These are phyloP conservation scores for Jasminum sambac DNA, from an alignment of 257 asterid species.

Conservation along the genomic window DNA sequence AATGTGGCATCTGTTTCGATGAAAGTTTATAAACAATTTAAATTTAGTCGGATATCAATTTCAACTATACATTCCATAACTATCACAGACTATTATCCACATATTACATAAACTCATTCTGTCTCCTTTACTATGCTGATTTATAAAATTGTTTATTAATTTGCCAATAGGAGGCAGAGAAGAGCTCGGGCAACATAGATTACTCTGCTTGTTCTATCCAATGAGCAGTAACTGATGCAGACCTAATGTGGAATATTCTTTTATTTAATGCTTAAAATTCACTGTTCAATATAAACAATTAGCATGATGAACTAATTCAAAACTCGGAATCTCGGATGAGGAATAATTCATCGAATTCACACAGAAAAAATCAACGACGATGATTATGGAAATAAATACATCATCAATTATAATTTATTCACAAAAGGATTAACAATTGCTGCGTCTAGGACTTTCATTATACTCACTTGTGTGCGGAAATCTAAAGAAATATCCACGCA, in stretches of 20 bases:
- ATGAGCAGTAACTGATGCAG: background rate
- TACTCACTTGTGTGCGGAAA: conserved; percentile 20
- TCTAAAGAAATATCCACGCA: background rate
- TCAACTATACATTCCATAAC: no score
- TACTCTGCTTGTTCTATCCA: background rate
- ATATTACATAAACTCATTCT: no score
- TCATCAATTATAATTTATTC: background rate
- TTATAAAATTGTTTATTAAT: no score
- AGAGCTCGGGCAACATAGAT: background rate
- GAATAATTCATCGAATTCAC: conserved; percentile 16
- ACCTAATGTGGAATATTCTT: background rate
- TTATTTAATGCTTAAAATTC: background rate
- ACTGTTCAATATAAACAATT: conserved; percentile 24
- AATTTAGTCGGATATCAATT: no score
- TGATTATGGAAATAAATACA: background rate
- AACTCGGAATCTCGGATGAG: background rate
- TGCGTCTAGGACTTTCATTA: background rate
- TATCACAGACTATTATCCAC: no score
- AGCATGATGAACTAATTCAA: background rate
- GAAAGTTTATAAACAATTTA: no score
- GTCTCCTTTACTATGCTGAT: no score
- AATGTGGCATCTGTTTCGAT: no score
- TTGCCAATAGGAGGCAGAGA: background rate
- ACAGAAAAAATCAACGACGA: background rate
- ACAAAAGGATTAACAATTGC: background rate